Percentiles rank a stretch among this genome's conserved stretches.
phyloP scores from a whole-genome alignment of 2,329 filamentous ascomycete genomes.

The Sclerotiophoma versabilis region DNA sequence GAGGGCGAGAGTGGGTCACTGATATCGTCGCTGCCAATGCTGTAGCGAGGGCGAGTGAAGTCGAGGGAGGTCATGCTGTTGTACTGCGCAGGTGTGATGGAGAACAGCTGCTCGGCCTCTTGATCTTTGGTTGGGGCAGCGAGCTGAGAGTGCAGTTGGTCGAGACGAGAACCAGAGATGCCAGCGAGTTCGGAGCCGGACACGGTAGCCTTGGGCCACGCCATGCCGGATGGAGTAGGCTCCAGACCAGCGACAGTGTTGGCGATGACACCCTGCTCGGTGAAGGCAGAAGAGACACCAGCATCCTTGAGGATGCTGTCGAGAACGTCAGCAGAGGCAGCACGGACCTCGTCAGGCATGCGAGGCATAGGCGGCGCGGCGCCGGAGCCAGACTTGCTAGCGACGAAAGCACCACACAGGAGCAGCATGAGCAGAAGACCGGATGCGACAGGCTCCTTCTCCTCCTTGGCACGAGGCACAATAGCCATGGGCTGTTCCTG shows the following conservation, averaged over 20 bases:
- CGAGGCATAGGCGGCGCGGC: slow-evolving; percentile 75
- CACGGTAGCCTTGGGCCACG: slow-evolving; percentile 48
- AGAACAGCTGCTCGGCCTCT: slow-evolving; percentile 86
- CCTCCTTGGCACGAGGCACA: slow-evolving; percentile 53
- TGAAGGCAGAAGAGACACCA: slow-evolving; percentile 60
- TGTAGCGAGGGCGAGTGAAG: slow-evolving; percentile 63
- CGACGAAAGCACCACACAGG: slow-evolving; percentile 93
- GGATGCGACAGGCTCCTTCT: slow-evolving; percentile 72
- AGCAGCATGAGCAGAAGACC: slow-evolving; percentile 93
- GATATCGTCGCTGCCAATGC: slow-evolving; percentile 59
- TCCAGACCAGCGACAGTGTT: slow-evolving; percentile 56
- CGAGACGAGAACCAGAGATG: slow-evolving; percentile 46
- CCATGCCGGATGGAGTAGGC: slow-evolving; percentile 47
- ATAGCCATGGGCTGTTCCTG: slow-evolving; percentile 51
- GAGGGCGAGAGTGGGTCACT: slow-evolving; percentile 49
- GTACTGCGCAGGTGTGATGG: slow-evolving; percentile 85
- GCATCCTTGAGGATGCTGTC: slow-evolving; percentile 84
- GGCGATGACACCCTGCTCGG: slow-evolving; percentile 57
- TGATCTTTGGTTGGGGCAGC: slow-evolving; percentile 77
- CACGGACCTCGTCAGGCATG: slow-evolving; percentile 81
- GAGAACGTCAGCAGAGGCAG: slow-evolving; percentile 77
- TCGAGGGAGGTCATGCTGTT: slow-evolving; percentile 80
- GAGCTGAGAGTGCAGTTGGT: slow-evolving; percentile 55
- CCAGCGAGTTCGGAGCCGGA: slow-evolving; percentile 47
- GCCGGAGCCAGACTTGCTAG: slow-evolving; percentile 79